These are phyloP conservation scores for Xanthoconium purpureum DNA, from an alignment of 768 basidiomycete species.

Conservation along the genomic window DNA sequence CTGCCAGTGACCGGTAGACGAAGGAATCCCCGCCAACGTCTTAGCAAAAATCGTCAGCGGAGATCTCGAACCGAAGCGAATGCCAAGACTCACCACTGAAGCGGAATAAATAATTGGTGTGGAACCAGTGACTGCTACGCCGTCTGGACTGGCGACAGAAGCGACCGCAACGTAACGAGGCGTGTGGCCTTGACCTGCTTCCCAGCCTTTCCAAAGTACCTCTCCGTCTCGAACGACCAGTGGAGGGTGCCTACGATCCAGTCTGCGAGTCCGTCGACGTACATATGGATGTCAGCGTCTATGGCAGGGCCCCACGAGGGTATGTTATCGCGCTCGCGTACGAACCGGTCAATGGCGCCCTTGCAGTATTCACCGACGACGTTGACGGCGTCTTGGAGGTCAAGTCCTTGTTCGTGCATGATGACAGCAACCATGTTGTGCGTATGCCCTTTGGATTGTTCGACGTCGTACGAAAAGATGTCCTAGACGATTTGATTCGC, in stretches of 20 bases:
- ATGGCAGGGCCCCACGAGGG: conserved; percentile 71
- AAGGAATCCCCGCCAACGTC: too few species aligned
- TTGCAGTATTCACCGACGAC: conserved; percentile 75
- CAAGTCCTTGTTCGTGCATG: conserved; percentile 67
- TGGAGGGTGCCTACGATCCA: conserved; percentile 77
- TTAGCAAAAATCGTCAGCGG: too few species aligned
- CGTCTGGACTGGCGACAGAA: too few species aligned
- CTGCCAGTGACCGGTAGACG: too few species aligned
- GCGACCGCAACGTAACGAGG: conserved; percentile 51
- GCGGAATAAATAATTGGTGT: too few species aligned
- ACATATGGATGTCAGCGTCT: conserved; percentile 58
- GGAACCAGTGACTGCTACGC: neutral
- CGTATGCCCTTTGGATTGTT: conserved; percentile 76
- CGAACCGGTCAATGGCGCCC: conserved; percentile 71
- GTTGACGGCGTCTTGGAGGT: conserved; percentile 70
- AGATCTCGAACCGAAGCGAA: too few species aligned
- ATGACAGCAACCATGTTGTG: conserved; percentile 84
- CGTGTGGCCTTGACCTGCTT: conserved; percentile 51
- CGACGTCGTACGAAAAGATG: conserved; percentile 83
- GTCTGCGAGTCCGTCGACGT: conserved; percentile 65
- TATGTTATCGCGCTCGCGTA: conserved; percentile 41
- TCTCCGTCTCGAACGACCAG: conserved; percentile 72
- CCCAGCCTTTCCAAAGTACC: conserved; percentile 68
- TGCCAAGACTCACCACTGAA: too few species aligned
- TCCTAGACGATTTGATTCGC: conserved; percentile 32